Base-by-base conservation (phyloP, 2,329 filamentous ascomycete genomes). In the Sclerotinia minor region DNA sequence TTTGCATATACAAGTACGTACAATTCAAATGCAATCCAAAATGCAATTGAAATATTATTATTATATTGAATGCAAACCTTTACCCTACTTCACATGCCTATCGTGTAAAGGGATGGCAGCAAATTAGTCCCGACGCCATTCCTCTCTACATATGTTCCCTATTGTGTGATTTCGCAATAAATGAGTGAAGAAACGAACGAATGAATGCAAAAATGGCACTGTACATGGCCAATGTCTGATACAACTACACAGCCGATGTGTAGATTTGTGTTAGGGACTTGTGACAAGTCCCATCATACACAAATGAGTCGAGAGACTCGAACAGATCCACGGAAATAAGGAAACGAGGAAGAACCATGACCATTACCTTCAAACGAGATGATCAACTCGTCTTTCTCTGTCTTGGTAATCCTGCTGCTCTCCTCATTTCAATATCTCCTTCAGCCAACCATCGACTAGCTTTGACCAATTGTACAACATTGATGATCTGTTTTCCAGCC, bases 361-460 rank as follows among this genome's bases (percentile, higher is more conserved):
- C 21, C 24, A 49, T 41, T 50, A 50, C 26, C 61, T 50, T 45
- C 13, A 26, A 3, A 24, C 19, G 35, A 44, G 38, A n/a, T 17
- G 8, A 65, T 74, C 64, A 73, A 61, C 72, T 75, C 54, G 65
- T 69, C 71, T 75, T 77, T 71, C 78, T 78, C 77, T 80, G 81
- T 73, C 82, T 83, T 32, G 85, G 83, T 38, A 88, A 76, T 4
- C 86, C 87, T 69, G 78, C 79, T 32, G 80, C 81, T 73, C 78
- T 85, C 75, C 92, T 85, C 70, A 84, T 82, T 74, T 86, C 84
- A 47, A 90, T 79, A 75, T 99, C 95, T n/a, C 93, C 93, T 80
- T 98, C 94, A 0, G 92, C 95, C 50, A 99, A 84, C 89, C 92
- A 96, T 76, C 88, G 88, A 80, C 92, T 94, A 8, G 95, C 95